phyloP scores from a whole-genome alignment of 768 basidiomycete species.

The Kwoniella pini region DNA sequence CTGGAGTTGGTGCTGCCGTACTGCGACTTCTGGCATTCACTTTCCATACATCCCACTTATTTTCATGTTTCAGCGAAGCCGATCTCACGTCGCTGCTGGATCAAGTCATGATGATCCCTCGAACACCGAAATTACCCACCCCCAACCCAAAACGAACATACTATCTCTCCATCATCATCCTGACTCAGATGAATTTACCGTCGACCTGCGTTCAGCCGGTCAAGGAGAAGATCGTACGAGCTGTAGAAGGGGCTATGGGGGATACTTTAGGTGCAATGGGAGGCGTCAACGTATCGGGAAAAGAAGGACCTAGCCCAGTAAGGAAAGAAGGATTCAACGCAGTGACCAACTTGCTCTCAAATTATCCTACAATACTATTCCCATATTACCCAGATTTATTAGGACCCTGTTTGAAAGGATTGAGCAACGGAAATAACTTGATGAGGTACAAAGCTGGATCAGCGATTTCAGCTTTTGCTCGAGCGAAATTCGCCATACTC shows the following conservation, averaged over 20 bases:
- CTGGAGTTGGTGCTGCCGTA: conserved; percentile 46
- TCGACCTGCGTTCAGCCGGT: conserved; percentile 32
- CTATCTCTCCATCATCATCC: conserved; percentile 41
- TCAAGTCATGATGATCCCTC: conserved; percentile 43
- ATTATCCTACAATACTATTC: conserved; percentile 47
- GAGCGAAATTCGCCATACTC: conserved; percentile 33
- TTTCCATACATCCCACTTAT: conserved; percentile 33
- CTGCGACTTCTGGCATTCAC: conserved; percentile 43
- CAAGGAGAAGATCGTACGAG: conserved; percentile 45
- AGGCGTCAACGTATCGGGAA: conserved; percentile 20
- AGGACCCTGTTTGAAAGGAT: conserved; percentile 29
- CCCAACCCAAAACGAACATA: conserved; percentile 51
- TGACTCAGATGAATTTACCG: conserved; percentile 43
- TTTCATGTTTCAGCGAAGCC: conserved; percentile 41
- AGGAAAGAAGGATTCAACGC: conserved; percentile 42
- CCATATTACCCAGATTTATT: conserved; percentile 41
- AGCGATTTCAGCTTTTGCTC: conserved; percentile 38
- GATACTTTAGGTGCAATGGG: conserved; percentile 30
- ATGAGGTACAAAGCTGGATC: conserved; percentile 39
- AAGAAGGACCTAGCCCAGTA: conserved; percentile 35
- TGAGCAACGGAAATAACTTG: conserved; percentile 14
- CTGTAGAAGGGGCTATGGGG: conserved; percentile 36
- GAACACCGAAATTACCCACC: conserved; percentile 48
- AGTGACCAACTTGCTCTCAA: conserved; percentile 35
- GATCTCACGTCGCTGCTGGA: conserved; percentile 43